phyloP scores from a whole-genome alignment of 2,329 filamentous ascomycete species.

The Clonostachys sp. region DNA sequence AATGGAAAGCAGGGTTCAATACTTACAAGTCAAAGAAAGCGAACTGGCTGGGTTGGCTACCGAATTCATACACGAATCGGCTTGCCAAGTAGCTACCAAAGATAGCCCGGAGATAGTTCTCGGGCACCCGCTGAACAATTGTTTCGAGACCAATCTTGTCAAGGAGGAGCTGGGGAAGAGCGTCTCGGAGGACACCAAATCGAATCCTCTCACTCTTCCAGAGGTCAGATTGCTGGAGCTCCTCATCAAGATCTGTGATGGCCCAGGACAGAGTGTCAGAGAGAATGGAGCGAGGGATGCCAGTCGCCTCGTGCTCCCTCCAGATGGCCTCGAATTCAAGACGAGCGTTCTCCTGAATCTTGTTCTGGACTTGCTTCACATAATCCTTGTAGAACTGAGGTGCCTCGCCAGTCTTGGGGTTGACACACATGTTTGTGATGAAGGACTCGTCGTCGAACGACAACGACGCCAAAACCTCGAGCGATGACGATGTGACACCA shows the following conservation, averaged over 20 bases:
- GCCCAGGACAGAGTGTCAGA: constrained; percentile 87
- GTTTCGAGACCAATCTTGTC: constrained; percentile 88
- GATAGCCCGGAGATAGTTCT: constrained; percentile 88
- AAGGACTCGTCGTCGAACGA: constrained; percentile 91
- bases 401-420: constrained; percentile 58
- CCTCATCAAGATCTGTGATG: constrained; percentile 95
- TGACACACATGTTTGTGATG: constrained; percentile 89
- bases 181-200: constrained; percentile 74
- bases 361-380: constrained; percentile 84
- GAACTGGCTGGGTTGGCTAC: constrained; percentile 89
- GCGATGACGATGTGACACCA: constrained; percentile 92
- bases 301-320: constrained; percentile 84
- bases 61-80: constrained; percentile 94
- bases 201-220: constrained; percentile 83
- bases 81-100: constrained; percentile 95
- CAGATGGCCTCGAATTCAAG: constrained; percentile 98
- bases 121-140: constrained; percentile 82
- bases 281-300: constrained; percentile 75
- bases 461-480: constrained; percentile 90
- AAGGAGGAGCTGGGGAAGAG: constrained; percentile 77
- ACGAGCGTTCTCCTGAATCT: constrained; percentile 84
- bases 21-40: constrained; percentile 98
- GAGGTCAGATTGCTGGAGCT: constrained; percentile 87
- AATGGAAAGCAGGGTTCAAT: neutral
- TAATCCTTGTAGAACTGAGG: constrained; percentile 93